Evolutionary conservation across 192 early-diverging fungal genomes (phyloP).

Genomic region (Rhizophagus sp.): DNA sequence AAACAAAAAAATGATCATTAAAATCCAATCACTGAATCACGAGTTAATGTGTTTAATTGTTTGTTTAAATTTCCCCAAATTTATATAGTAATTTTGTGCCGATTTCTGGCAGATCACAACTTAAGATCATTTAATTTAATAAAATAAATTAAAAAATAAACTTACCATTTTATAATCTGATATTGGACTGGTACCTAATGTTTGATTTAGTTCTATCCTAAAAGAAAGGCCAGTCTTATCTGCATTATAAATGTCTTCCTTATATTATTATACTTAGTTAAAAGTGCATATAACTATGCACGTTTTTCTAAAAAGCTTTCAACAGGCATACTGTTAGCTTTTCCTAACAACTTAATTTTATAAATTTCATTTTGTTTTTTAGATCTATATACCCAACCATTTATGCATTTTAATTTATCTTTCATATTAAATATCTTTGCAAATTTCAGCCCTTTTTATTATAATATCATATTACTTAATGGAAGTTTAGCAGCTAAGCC

Average conservation of each 20-base stretch:
- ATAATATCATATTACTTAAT: background rate
- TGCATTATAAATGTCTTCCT: background rate
- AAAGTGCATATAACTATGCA: background rate
- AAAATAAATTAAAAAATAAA: background rate
- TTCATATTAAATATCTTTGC: background rate
- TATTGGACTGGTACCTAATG: background rate
- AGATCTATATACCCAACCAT: slow-evolving; percentile 4
- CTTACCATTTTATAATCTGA: background rate
- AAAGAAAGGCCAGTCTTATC: background rate
- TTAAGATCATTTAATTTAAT: too few species aligned
- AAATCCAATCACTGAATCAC: too few species aligned
- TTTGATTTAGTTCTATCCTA: background rate
- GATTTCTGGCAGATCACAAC: too few species aligned
- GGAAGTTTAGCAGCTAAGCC: background rate
- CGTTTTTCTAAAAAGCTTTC: background rate
- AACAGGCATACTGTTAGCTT: background rate
- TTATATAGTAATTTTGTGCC: too few species aligned
- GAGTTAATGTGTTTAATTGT: too few species aligned
- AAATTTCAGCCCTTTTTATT: slow-evolving; percentile 1
- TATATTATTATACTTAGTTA: background rate
- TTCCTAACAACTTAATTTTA: background rate
- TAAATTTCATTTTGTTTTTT: background rate
- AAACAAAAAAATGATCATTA: too few species aligned
- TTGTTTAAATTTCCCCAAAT: too few species aligned
- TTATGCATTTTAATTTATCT: background rate